Base-by-base conservation (phyloP, 192 early-diverging fungal species). In the Gaertneriomyces sp. region DNA sequence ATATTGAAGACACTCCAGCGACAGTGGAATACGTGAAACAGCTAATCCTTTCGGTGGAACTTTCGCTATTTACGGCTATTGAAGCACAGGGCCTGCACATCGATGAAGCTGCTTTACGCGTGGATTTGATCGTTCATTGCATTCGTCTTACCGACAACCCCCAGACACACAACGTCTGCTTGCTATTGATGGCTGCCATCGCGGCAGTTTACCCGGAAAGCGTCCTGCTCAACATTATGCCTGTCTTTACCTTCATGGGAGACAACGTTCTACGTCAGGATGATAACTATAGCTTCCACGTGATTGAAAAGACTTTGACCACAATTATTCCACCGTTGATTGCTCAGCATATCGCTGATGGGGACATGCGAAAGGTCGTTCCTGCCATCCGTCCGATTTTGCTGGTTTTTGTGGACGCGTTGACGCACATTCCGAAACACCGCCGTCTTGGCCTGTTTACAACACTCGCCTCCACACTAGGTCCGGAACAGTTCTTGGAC, bases 191-290 rank as follows among this genome's bases (percentile, higher is more conserved):
- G 85, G 88, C 93, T 0, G 83, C 90, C 8, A 87, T 97, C 42
- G 94, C 93, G 0, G 78, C 79, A 6, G 68, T 90, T 52, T 89
- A 85, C 67, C 90, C 96, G 4, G 86, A 94, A 42, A 79, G 79
- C 54, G 95, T 98, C 5, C 78, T 98, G 19, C 81, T 91, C 62
- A 91, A 93, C 74, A 90, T 94, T 54, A 96, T 98, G 89, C 93
- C 94, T 17, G 87, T 97, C 25, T 98, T 98, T 69, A 98, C 93
- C 10, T 97, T 97, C 69, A 95, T 98, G 95, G 95, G 95, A 14
- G 91, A 90, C 47, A 96, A 92, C 61, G 89, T 93, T 1, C 64
- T 98, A 62, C 86, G 90, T n/a, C 93, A 93, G 73, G 95, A 98
- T 74, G 95, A 98, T 73, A 89, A 91, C 69, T 98, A 93, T 81